These are phyloP conservation scores for Podaxis mareebaensis DNA, from an alignment of 768 basidiomycete genomes.

Conservation along the genomic window DNA sequence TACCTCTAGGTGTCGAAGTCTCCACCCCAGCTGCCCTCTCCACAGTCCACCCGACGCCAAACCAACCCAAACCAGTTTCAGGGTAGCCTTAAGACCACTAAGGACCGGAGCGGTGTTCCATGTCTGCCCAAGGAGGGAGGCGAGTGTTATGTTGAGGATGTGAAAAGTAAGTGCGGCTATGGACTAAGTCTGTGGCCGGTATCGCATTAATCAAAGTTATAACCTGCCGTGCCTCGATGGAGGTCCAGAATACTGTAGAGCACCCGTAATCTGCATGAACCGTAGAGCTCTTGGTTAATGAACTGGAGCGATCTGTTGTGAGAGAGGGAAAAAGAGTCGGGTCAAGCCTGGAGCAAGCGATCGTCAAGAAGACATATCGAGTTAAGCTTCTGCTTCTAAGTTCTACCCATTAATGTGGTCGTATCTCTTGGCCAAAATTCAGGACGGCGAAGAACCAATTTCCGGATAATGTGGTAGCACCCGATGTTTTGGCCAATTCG, in stretches of 20 bases:
- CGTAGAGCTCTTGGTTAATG: too few species aligned
- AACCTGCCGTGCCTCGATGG: constrained; percentile 49
- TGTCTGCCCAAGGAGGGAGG: constrained; percentile 41
- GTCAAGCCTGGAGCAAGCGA: too few species aligned
- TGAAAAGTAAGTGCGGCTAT: constrained; percentile 58
- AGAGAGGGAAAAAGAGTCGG: too few species aligned
- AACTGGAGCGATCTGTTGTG: too few species aligned
- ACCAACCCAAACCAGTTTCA: constrained; percentile 52
- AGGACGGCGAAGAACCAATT: too few species aligned
- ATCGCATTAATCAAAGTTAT: constrained; percentile 56
- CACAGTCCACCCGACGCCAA: constrained; percentile 44
- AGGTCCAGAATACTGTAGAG: constrained; percentile 1
- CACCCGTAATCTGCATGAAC: not conserved
- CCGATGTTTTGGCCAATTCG: too few species aligned
- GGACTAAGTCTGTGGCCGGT: constrained; percentile 57
- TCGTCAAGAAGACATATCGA: too few species aligned
- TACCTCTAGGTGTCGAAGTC: not conserved
- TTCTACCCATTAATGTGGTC: too few species aligned
- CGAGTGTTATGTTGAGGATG: constrained; percentile 50
- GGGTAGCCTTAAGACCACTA: constrained; percentile 51
- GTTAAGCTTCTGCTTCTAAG: too few species aligned
- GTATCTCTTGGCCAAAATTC: too few species aligned
- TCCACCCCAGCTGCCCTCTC: not conserved
- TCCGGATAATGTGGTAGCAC: too few species aligned
- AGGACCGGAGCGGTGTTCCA: constrained; percentile 47